These are phyloP conservation scores for Tricholoma sp. DNA, from an alignment of 768 basidiomycete species.

Conservation along the genomic window DNA sequence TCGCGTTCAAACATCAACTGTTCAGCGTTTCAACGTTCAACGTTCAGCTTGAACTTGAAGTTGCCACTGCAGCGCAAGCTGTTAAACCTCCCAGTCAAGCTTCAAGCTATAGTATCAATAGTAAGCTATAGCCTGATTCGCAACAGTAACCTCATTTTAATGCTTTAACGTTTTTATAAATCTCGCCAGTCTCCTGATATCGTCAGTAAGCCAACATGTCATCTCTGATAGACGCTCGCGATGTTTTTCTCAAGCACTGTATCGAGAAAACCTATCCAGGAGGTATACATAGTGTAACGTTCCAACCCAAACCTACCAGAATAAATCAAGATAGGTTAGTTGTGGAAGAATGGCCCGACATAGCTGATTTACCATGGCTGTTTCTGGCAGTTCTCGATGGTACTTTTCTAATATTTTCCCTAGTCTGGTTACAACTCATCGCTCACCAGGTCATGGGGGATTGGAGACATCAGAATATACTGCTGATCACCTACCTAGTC, in stretches of 20 bases:
- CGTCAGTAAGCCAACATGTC: not conserved
- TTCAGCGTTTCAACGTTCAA: no score
- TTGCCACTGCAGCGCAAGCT: no score
- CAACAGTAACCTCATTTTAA: no score
- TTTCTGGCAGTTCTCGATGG: slow-evolving; percentile 2
- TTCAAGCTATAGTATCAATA: no score
- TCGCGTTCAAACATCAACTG: no score
- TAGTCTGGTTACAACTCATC: not conserved
- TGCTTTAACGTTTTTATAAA: no score
- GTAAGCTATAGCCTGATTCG: no score
- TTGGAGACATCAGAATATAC: not conserved
- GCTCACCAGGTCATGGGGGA: not conserved
- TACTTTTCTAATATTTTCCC: not conserved
- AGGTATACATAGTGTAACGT: not conserved
- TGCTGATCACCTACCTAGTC: not conserved
- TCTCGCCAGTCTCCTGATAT: no score
- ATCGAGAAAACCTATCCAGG: not conserved
- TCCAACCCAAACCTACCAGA: slow-evolving; percentile 1
- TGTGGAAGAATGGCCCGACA: slow-evolving; percentile 2
- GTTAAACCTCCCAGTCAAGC: no score
- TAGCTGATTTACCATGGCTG: not conserved
- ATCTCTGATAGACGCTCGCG: not conserved
- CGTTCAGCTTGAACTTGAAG: no score
- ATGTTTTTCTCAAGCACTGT: not conserved
- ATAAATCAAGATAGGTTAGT: not conserved